phyloP scores from a whole-genome alignment of 1,284 basidiomycete species.

The Rhodotorula sp. region DNA sequence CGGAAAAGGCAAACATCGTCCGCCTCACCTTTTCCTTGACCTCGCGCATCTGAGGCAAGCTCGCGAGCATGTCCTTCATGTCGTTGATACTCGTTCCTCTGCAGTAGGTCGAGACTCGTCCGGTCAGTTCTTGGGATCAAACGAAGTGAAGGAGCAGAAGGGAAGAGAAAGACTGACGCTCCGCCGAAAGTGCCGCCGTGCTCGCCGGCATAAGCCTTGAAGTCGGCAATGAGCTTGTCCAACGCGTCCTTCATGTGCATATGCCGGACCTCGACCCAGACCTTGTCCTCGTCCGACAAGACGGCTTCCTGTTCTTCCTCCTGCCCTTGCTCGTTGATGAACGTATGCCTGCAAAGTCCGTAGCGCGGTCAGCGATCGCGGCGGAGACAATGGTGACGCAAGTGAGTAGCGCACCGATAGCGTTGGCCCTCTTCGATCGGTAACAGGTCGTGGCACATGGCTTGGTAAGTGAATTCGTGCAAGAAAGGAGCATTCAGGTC shows the following conservation, averaged over 20 bases:
- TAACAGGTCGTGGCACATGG: conserved; percentile 94
- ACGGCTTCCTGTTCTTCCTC: conserved; percentile 83
- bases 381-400: background rate
- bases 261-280: conserved; percentile 90
- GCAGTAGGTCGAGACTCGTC: conserved; percentile 41
- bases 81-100: conserved; percentile 85
- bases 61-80: conserved; percentile 99
- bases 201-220: conserved; percentile 88
- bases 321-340: conserved; percentile 56
- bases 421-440: conserved; percentile 78
- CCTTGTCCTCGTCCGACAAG: conserved; percentile 78
- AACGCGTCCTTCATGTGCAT: conserved; percentile 99
- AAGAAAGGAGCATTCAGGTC: conserved; percentile 85
- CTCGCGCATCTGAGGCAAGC: conserved; percentile 89
- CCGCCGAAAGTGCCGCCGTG: conserved; percentile 71
- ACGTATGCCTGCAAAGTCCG: conserved; percentile 32
- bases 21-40: conserved; percentile 80
- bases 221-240: conserved; percentile 91
- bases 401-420: conserved; percentile 65
- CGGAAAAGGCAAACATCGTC: background rate
- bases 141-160: background rate
- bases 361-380: background rate
- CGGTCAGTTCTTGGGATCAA: conserved; percentile 7
- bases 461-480: conserved; percentile 99
- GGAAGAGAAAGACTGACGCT: conserved; percentile 56